Evolutionary conservation across 805 yeast species (phyloP), one percentile per base, ranked within the genome.

Genomic region (Hanseniaspora occidentalis): DNA sequence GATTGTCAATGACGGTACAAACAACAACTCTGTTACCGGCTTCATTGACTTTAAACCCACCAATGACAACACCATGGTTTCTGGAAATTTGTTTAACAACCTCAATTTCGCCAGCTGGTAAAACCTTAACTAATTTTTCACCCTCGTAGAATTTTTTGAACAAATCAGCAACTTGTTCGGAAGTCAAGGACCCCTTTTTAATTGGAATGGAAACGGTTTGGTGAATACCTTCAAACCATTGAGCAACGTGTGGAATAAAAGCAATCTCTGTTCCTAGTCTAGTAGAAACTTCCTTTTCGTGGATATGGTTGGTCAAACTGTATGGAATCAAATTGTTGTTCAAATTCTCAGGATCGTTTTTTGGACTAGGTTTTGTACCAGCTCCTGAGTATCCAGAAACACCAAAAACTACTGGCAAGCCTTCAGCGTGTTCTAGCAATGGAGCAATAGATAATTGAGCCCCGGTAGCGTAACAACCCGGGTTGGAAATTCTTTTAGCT

Each of bases 401-500:
- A 56, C 98, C 98, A 58, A 92, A 92, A 10, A 89, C 70, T 3
- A 85, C 67, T 39, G 99, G 97, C 22, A 71, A 67, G 26, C 92
- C 92, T 11, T 66, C 63, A 31, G 77, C 67, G 53, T 73, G 73
- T 37, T 77, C 75, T n/a, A 71, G 62, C 51, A 92, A 67, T 26
- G 98, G 99, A 37, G 89, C 78, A 57, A 92, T 79, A 11, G 95
- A 88, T 20, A 86, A 64, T 67, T 92, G 97, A 11, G 96, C 92
- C 43, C 94, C 96, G 36, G 99, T 92, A n/a, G 98, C 96, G 59
- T 88, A 92, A 69, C 99, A 92, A 37, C 98, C 99, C 2, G 99
- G 99, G 65, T 92, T 92, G 4, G 96, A 79, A 46, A 92, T 83
- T 58, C 82, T 84, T 53, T 72, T 69, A 16, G 97, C 89, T 11